Base-by-base conservation (phyloP, 2,329 filamentous ascomycete genomes). In the Coniochaeta sp. region DNA sequence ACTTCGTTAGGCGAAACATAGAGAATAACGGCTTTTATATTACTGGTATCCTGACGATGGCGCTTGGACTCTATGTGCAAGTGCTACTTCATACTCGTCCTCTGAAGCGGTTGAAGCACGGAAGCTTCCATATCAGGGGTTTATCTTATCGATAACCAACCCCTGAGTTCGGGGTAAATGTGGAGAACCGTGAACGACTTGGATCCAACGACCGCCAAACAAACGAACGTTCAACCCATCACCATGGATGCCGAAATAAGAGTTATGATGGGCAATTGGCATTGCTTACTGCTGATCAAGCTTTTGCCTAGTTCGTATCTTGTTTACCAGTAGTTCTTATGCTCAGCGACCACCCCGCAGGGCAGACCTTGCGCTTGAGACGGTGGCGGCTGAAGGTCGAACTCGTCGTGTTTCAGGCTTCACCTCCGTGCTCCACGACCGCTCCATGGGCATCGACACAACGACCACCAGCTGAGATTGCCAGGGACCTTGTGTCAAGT, bases 351-450 rank as follows among this genome's bases (percentile, higher is more conserved):
- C 4, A 42, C 18, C 38, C 20, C 33, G 48, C 48, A 35, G 16
- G 47, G 47, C 48, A 38, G 22, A 18, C 28, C 22, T 8, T 31
- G 28, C 14, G n/a, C 22, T 49, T 38, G 48, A 49, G 48, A 49
- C 48, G 30, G 35, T 14, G 48, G 48, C 20, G 27, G 48, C 48
- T 49, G 28, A 49, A 20, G 48, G 32, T 49, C 48, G 48, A 49
- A 49, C 48, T 26, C 3, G 12, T 32, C 27, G 48, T 49, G 48
- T 49, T 49, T 49, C 48, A 49, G 45, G 45, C 48, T 35, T 35
- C 48, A 33, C 48, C 48, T 42, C 22, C 48, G 32, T 49, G 28
- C 46, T 18, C n/a, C 35, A 6, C 42, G 42, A 47, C 18, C 13
- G 42, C 42, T 18, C 31, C 22, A 31, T 22, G 48, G 6, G 30